A percentile compares a stretch with the other conserved stretches of the same genome.
Evolutionary conservation across 108 stramenopile species (phyloP).

Genomic region (Cyclostephanos invisitatus): DNA sequence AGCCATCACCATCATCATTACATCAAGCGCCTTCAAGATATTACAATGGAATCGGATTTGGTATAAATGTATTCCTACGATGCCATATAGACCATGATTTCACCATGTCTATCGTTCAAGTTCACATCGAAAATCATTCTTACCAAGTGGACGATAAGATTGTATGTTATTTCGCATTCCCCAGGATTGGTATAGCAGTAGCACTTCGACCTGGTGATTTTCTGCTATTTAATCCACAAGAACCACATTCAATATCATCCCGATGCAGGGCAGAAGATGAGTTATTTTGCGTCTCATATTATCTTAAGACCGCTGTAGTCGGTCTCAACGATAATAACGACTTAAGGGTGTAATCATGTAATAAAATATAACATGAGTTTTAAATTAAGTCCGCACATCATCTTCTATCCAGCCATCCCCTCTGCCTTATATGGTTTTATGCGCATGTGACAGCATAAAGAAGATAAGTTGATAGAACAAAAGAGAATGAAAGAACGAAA

Average conservation of each 20-base stretch:
- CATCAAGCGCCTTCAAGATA: neutral
- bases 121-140: neutral
- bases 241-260: constrained; percentile 14
- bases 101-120: neutral
- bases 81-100: constrained; percentile 4
- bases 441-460: no score
- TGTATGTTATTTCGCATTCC: constrained; percentile 7
- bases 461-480: no score
- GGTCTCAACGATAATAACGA: no score
- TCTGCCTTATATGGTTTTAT: no score
- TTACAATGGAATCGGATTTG: constrained; percentile 20
- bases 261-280: neutral
- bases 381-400: no score
- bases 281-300: no score
- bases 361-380: no score
- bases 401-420: no score
- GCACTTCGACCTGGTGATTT: constrained; percentile 14
- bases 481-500: no score
- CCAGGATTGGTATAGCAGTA: constrained; percentile 4
- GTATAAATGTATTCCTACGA: neutral
- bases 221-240: no score
- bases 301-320: no score
- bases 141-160: neutral
- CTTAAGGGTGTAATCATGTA: no score
- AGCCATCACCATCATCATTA: neutral